These are phyloP conservation scores for Tieghemostelium lacteum DNA, from an alignment of 78 protist genomes.

Conservation along the genomic window DNA sequence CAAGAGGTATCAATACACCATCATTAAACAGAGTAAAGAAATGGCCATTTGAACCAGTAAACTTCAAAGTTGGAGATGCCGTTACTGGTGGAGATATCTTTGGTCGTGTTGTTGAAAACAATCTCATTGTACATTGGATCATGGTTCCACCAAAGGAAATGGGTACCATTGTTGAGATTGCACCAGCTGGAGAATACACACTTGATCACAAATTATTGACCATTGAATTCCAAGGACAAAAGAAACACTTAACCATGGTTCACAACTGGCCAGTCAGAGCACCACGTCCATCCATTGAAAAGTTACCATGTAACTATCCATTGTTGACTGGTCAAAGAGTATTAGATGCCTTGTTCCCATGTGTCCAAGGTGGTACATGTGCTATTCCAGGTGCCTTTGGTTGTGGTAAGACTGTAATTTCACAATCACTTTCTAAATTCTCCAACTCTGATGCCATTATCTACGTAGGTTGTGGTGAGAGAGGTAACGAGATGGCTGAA, in stretches of 20 bases:
- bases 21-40: constrained; percentile 86
- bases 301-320: constrained; percentile 96
- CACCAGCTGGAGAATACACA: constrained; percentile 95
- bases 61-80: constrained; percentile 92
- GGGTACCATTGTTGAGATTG: constrained; percentile 95
- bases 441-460: constrained; percentile 99
- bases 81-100: constrained; percentile 97
- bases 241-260: constrained; percentile 88
- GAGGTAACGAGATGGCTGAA: constrained; percentile 99
- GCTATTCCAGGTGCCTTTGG: constrained; percentile 99
- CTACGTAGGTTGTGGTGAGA: constrained; percentile 99
- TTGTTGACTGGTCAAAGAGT: constrained; percentile 99
- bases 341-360: constrained; percentile 99
- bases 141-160: constrained; percentile 95
- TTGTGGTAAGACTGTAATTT: constrained; percentile 99
- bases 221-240: constrained; percentile 74
- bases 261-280: constrained; percentile 99
- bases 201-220: constrained; percentile 74
- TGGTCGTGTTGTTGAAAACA: constrained; percentile 97
- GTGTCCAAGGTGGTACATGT: constrained; percentile 99
- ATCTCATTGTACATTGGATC: constrained; percentile 93
- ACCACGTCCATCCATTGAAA: constrained; percentile 96
- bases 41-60: constrained; percentile 95
- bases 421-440: constrained; percentile 99
- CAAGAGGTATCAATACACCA: constrained; percentile 96